Conservation (phyloP, 495 filamentous ascomycete species). For the Friedmanniomyces endolithicus region DNA sequence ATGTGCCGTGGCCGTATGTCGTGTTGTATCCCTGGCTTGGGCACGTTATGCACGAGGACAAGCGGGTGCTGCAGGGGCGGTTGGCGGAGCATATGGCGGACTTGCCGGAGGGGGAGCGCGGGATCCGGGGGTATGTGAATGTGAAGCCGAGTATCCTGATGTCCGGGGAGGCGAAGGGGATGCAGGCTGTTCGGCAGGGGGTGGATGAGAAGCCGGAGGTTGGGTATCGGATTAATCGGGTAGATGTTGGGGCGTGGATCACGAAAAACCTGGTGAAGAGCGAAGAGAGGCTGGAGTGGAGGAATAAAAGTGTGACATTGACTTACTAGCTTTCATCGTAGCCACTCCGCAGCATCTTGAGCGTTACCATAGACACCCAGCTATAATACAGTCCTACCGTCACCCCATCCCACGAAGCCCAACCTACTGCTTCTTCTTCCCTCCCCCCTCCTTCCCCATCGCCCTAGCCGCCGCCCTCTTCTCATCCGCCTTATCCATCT, state of each 20-base stretch:
- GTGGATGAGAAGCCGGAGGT: constrained; percentile 21
- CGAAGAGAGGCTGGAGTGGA: constrained; percentile 4
- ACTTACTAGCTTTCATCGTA: not conserved
- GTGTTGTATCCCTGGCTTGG: constrained; percentile 43
- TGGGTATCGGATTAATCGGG: constrained; percentile 23
- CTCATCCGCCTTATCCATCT: constrained; percentile 34
- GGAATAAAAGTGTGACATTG: not conserved
- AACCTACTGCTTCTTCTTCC: constrained; percentile 30
- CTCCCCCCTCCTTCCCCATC: constrained; percentile 34
- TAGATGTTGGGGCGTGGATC: constrained; percentile 29
- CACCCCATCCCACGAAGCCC: not conserved
- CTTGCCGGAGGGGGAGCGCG: constrained; percentile 29
- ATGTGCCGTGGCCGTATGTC: constrained; percentile 39
- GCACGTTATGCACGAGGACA: constrained; percentile 44
- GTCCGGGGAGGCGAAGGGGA: constrained; percentile 19
- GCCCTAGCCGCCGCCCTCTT: constrained; percentile 33
- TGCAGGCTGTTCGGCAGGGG: constrained; percentile 20
- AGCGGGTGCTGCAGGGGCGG: constrained; percentile 44
- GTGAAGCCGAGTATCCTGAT: constrained; percentile 16
- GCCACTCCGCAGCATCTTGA: not conserved
- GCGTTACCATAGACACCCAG: not conserved
- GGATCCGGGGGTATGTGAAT: constrained; percentile 1
- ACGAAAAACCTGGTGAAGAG: constrained; percentile 20
- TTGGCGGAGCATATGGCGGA: constrained; percentile 29
- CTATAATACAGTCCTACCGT: not conserved